A percentile compares a stretch with the other conserved stretches of the same genome.
Conservation (phyloP, 352 stramenopile genomes). For the Albugo laibachii region DNA sequence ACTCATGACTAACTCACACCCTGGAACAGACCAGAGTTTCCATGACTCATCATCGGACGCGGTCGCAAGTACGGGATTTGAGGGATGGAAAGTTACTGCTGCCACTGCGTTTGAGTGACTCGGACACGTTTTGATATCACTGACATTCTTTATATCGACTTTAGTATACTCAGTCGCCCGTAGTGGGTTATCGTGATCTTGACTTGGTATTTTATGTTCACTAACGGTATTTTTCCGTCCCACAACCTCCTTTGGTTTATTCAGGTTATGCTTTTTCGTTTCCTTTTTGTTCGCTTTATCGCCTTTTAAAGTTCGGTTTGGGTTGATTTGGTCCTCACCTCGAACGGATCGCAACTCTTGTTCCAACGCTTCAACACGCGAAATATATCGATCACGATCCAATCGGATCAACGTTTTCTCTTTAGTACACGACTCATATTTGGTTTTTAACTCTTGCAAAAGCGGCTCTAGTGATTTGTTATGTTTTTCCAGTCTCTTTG, state of each 20-base stretch:
- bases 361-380: slow-evolving; percentile 78
- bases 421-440: slow-evolving; percentile 92
- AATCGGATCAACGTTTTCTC: slow-evolving; percentile 94
- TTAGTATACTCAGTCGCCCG: slow-evolving; percentile 51
- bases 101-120: slow-evolving; percentile 83
- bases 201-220: slow-evolving; percentile 40
- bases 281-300: background rate
- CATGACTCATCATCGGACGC: slow-evolving; percentile 88
- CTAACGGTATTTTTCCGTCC: slow-evolving; percentile 12
- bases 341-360: slow-evolving; percentile 43
- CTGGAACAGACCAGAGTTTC: slow-evolving; percentile 87
- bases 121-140: slow-evolving; percentile 74
- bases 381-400: slow-evolving; percentile 80
- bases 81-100: slow-evolving; percentile 82
- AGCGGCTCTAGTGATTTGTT: slow-evolving; percentile 83
- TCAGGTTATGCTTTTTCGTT: slow-evolving; percentile 4
- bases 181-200: slow-evolving; percentile 48
- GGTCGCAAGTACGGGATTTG: slow-evolving; percentile 83
- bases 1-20: slow-evolving; percentile 89
- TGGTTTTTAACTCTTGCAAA: slow-evolving; percentile 82
- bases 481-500: slow-evolving; percentile 83
- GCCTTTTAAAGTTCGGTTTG: background rate
- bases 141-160: slow-evolving; percentile 43
- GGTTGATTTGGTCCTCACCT: slow-evolving; percentile 9
- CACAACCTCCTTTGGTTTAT: background rate